Evolutionary conservation across 2,329 filamentous ascomycete species (phyloP), one percentile per base, ranked within the genome.

Genomic region (Nemania abortiva): DNA sequence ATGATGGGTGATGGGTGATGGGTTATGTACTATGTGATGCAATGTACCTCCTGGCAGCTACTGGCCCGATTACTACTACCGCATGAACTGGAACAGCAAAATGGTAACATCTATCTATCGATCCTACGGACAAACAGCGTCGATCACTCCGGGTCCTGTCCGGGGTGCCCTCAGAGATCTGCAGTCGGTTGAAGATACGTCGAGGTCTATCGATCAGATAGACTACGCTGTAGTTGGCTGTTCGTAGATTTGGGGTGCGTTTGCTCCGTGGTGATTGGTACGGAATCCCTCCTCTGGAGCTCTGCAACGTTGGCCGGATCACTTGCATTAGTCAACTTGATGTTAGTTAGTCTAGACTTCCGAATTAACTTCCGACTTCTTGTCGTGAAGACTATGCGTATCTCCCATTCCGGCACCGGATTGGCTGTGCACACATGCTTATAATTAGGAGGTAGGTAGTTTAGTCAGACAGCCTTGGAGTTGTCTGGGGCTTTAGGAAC

Each of bases 101-200:
- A 50, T 22, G 52, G 55, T 58, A 39, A 34, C 15, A 61, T 65
- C 50, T 52, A 42, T 57, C 52, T 31, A 34, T 34, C 31, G 5
- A 34, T 34, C 31, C 31, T 34, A 34, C 31, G 4, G 27, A 31
- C n/a, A 29, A 54, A 57, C 42, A 31, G 13, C 29, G 66, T 56
- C 50, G 61, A 68, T 64, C 66, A 61, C 64, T 7, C 39, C 24
- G 22, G 39, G 34, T 29, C 6, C 49, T 47, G n/a, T n/a, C n/a
- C n/a, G n/a, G n/a, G n/a, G n/a, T 13, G 24, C 39, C 18, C n/a
- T 53, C 20, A 7, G 11, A 53, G 65, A 67, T 63, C 54, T 49
- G 24, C 65, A 42, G 24, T 49, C 20, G 5, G 27, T 56, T 31
- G 15, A 49, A 53, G 59, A 66, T 63, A 34, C 10, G 20, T 34